A percentile compares a stretch with the other conserved stretches of the same genome.
phyloP scores from a whole-genome alignment of 1,284 basidiomycete genomes.

The Thelephora terrestris region DNA sequence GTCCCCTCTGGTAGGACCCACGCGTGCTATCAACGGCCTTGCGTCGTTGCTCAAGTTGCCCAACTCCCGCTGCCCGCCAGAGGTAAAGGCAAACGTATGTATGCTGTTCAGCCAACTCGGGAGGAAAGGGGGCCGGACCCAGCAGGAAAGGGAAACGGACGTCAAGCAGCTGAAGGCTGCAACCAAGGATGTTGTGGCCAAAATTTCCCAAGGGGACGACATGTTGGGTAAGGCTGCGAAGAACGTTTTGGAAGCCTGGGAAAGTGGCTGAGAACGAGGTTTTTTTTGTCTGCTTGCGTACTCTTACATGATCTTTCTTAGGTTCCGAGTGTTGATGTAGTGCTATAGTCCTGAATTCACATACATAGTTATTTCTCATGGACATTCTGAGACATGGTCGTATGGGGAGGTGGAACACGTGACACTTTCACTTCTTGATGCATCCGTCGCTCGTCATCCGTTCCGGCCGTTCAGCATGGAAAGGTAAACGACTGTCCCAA shows the following conservation, averaged over 20 bases:
- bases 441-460: slow-evolving; percentile 21
- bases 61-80: slow-evolving; percentile 44
- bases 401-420: no score
- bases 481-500: slow-evolving; percentile 18
- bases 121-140: slow-evolving; percentile 27
- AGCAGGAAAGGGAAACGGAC: background rate
- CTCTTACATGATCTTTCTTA: no score
- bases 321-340: no score
- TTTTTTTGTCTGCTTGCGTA: no score
- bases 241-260: slow-evolving; percentile 22
- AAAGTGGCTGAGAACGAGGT: no score
- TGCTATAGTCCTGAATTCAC: no score
- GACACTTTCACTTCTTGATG: slow-evolving; percentile 8
- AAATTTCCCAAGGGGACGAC: slow-evolving; percentile 7
- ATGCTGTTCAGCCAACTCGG: slow-evolving; percentile 55
- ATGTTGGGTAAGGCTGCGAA: slow-evolving; percentile 16
- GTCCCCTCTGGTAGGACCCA: slow-evolving; percentile 31
- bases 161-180: slow-evolving; percentile 36
- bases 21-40: slow-evolving; percentile 56
- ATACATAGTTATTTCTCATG: no score
- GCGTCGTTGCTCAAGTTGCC: slow-evolving; percentile 42
- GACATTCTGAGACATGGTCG: no score
- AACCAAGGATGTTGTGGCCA: slow-evolving; percentile 10
- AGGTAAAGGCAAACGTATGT: slow-evolving; percentile 66
- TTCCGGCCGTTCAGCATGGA: slow-evolving; percentile 32